These are phyloP conservation scores for Licmophora abbreviata DNA, from an alignment of 108 stramenopile genomes.

Conservation along the genomic window DNA sequence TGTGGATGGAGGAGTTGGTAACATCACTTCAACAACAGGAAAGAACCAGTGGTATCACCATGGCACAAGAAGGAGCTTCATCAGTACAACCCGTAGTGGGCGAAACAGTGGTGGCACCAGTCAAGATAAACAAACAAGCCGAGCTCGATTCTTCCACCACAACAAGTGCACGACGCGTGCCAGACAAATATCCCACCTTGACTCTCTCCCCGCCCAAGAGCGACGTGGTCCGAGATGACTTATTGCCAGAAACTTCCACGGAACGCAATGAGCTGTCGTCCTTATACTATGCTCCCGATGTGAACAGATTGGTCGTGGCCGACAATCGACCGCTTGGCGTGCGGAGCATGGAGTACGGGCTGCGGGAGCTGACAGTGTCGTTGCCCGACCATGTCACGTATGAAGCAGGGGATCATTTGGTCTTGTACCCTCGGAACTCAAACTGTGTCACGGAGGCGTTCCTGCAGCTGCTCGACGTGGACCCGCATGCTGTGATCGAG, in stretches of 20 bases:
- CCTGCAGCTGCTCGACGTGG: conserved; percentile 34
- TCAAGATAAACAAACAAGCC: neutral
- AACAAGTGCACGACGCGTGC: conserved; percentile 15
- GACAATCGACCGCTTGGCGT: conserved; percentile 21
- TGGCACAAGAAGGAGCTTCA: neutral
- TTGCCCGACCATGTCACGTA: conserved; percentile 16
- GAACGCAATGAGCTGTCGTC: no score
- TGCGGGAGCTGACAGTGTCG: conserved; percentile 41
- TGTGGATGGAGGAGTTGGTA: conserved; percentile 65
- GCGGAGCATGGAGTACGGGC: conserved; percentile 34
- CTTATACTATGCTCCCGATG: conserved; percentile 29
- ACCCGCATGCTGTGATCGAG: conserved; percentile 37
- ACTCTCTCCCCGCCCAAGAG: conserved; percentile 14
- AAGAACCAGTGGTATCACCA: neutral
- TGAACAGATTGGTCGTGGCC: conserved; percentile 24
- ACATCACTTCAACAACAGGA: conserved; percentile 11
- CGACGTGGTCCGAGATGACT: conserved; percentile 23
- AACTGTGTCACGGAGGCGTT: conserved; percentile 39
- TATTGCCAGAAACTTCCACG: conserved; percentile 28
- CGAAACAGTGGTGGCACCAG: neutral
- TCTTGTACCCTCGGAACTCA: conserved; percentile 58
- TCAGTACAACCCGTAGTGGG: neutral
- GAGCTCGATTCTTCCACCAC: neutral
- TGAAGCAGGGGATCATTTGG: conserved; percentile 54
- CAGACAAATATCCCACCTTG: conserved; percentile 30